These are phyloP conservation scores for Fusarium sp. DNA, from an alignment of 2,329 filamentous ascomycete species.

Conservation along the genomic window DNA sequence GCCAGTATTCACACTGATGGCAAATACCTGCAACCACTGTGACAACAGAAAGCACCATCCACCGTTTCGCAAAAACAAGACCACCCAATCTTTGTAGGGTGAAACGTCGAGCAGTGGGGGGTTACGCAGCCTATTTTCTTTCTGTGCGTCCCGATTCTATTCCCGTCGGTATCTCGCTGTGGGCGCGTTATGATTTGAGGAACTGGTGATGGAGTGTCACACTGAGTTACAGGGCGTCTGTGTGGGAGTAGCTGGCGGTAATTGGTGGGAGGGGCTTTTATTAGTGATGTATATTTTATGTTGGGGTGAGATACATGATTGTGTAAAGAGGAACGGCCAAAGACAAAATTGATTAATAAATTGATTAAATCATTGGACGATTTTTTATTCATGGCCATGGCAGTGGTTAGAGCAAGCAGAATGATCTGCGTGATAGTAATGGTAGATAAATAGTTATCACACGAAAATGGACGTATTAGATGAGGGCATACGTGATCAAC, in stretches of 20 bases:
- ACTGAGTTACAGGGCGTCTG: conserved; percentile 35
- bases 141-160: conserved; percentile 31
- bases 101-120: conserved; percentile 35
- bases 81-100: conserved; percentile 29
- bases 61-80: conserved; percentile 26
- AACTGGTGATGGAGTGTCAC: conserved; percentile 32
- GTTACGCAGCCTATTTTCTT: conserved; percentile 23
- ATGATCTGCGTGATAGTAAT: background rate
- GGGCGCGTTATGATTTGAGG: conserved; percentile 36
- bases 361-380: background rate
- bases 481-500: background rate
- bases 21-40: conserved; percentile 24
- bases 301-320: background rate
- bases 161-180: conserved; percentile 36
- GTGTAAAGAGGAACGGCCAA: background rate
- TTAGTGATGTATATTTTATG: conserved; percentile 8
- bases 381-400: background rate
- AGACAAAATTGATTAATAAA: background rate
- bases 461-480: background rate
- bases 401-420: background rate
- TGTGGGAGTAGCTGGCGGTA: conserved; percentile 19
- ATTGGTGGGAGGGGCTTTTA: conserved; percentile 9
- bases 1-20: conserved; percentile 16
- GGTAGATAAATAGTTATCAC: conserved; percentile 1
- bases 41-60: conserved; percentile 8